Base-by-base conservation (phyloP, 129 eudicot species). In the Flaveria brownii region DNA sequence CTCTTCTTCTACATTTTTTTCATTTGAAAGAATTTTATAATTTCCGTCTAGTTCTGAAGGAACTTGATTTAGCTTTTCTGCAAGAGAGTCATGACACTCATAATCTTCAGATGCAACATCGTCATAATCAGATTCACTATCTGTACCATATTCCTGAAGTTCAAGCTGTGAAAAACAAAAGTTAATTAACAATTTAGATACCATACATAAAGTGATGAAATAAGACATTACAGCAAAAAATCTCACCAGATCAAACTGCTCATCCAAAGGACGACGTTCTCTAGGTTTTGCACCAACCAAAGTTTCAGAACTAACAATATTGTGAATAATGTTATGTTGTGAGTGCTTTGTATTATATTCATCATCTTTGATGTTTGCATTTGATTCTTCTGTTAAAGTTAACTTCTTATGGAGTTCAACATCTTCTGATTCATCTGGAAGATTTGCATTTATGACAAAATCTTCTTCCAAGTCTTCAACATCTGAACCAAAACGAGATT, bases 231-330 rank as follows among this genome's bases (percentile, higher is more conserved):
- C 33, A 14, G 6, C 23, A 81, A 12, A 14, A 52, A 77, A 36
- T 16, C 84, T 86, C 64, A 89, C 99, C 96, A 89, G 11, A 73
- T 94, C 97, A 82, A 94, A 94, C 64, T 94, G 97, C 63, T 94
- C 91, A 77, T 94, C 97, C 68, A 95, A 72, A 63, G 81, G 88
- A 14, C 97, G 89, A 49, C 90, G 86, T 45, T 54, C 84, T 81
- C 99, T 86, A 5, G 85, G 84, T 73, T 83, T 84, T 81, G 78
- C 87, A 78, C 43, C 71, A 75, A 33, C 57, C 75, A 77, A 39
- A 54, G 70, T 70, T 65, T 60, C 77, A 18, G 75, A 56, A 22
- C 26, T 70, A 59, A 9, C 77, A 26, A 16, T 15, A 57, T 9
- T 72, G 9, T 28, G 68, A 26, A 5, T 6, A 15, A 16, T 15